These are phyloP conservation scores for Veloporphyrellus conicus DNA, from an alignment of 1,284 basidiomycete species.

Conservation along the genomic window DNA sequence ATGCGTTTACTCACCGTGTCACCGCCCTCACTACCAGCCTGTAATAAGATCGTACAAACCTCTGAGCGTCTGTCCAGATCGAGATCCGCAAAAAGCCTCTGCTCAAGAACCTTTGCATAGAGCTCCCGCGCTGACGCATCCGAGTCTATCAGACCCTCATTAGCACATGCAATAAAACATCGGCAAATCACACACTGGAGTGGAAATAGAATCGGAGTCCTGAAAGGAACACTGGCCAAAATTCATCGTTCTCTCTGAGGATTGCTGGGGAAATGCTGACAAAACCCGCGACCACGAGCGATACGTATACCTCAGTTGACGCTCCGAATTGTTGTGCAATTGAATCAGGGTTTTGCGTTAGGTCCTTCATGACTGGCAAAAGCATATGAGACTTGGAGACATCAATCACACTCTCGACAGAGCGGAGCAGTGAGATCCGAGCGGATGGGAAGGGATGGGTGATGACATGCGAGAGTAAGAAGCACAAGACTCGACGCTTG, in stretches of 20 bases:
- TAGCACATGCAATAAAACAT: neutral
- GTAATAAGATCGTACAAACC: conserved; percentile 52
- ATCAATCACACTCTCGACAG: conserved; percentile 60
- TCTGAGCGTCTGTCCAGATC: conserved; percentile 50
- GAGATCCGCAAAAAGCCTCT: conserved; percentile 52
- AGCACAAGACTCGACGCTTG: conserved; percentile 74
- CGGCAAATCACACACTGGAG: conserved; percentile 37
- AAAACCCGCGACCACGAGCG: conserved; percentile 53
- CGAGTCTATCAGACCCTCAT: conserved; percentile 24
- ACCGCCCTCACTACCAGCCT: conserved; percentile 42
- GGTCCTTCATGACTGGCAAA: conserved; percentile 52
- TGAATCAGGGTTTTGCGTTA: conserved; percentile 34
- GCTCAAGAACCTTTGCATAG: conserved; percentile 44
- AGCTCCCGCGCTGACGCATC: conserved; percentile 35
- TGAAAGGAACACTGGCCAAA: conserved; percentile 49
- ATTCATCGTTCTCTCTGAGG: conserved; percentile 39
- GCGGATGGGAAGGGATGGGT: conserved; percentile 51
- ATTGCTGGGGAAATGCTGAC: conserved; percentile 44
- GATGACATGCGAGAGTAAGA: conserved; percentile 77
- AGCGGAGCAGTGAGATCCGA: conserved; percentile 57
- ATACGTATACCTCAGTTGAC: conserved; percentile 41
- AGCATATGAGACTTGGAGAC: conserved; percentile 62
- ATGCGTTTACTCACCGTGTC: conserved; percentile 42
- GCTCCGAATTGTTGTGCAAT: conserved; percentile 22
- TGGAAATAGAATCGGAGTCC: conserved; percentile 45